Evolutionary conservation across 345 rosid species (phyloP).

Genomic region (Gossypium raimondii): DNA sequence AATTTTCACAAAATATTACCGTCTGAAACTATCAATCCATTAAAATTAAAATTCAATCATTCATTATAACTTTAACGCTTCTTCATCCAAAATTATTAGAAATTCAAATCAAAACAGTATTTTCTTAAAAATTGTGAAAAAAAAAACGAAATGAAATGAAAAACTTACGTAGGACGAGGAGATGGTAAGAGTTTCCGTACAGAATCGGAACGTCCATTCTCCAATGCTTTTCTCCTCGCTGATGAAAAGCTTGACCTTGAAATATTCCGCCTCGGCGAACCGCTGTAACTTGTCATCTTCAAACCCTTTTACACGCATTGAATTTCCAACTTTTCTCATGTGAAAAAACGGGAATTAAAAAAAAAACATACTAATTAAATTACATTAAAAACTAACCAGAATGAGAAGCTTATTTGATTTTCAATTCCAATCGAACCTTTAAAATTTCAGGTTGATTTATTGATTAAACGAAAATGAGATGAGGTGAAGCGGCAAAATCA

Average conservation of each 20-base stretch:
- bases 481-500: neutral
- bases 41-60: neutral
- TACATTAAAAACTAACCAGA: neutral
- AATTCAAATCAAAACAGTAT: neutral
- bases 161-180: conserved; percentile 34
- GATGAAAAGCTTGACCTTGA: conserved; percentile 41
- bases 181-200: conserved; percentile 55
- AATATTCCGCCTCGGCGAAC: conserved; percentile 63
- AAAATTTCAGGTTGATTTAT: neutral
- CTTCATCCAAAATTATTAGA: neutral
- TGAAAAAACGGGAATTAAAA: neutral
- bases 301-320: neutral
- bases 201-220: conserved; percentile 48
- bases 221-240: conserved; percentile 54
- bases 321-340: neutral
- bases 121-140: neutral
- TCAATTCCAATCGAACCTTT: neutral
- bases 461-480: neutral
- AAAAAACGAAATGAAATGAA: neutral
- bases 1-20: neutral
- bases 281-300: conserved; percentile 73
- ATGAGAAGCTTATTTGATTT: conserved; percentile 3
- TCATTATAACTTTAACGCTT: neutral
- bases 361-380: neutral
- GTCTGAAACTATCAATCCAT: neutral